These are phyloP conservation scores for Fusarium neocosmosporiellum DNA, from an alignment of 2,329 filamentous ascomycete species.

Conservation along the genomic window DNA sequence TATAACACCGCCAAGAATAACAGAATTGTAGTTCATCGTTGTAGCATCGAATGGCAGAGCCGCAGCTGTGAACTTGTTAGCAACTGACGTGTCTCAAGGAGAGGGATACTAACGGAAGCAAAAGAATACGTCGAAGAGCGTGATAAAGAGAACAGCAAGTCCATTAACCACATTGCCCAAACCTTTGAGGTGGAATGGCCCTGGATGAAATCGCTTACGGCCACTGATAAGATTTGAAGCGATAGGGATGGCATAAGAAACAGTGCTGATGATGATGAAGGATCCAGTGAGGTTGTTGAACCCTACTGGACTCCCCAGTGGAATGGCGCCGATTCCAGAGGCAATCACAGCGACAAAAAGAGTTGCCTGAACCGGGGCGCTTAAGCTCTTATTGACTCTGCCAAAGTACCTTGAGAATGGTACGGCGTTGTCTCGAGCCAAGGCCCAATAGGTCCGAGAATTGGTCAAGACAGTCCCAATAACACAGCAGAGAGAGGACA, in stretches of 20 bases:
- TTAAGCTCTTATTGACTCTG: slow-evolving; percentile 26
- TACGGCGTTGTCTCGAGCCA: slow-evolving; percentile 42
- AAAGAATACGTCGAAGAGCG: slow-evolving; percentile 40
- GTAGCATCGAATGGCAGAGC: slow-evolving; percentile 35
- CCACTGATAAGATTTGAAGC: slow-evolving; percentile 30
- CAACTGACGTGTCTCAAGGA: not conserved
- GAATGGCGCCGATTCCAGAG: slow-evolving; percentile 40
- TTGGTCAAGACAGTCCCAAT: slow-evolving; percentile 40
- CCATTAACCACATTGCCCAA: slow-evolving; percentile 27
- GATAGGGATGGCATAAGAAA: slow-evolving; percentile 41
- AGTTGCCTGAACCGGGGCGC: slow-evolving; percentile 38
- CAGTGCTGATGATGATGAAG: slow-evolving; percentile 42
- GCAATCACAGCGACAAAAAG: slow-evolving; percentile 40
- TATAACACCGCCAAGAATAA: slow-evolving; percentile 32
- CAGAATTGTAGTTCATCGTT: slow-evolving; percentile 43
- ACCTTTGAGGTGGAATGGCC: slow-evolving; percentile 29
- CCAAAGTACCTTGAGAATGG: slow-evolving; percentile 33
- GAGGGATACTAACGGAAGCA: slow-evolving; percentile 40
- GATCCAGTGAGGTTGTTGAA: slow-evolving; percentile 43
- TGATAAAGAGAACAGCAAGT: slow-evolving; percentile 30
- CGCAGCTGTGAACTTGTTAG: slow-evolving; percentile 27
- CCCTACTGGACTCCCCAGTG: slow-evolving; percentile 37
- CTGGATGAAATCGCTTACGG: slow-evolving; percentile 25
- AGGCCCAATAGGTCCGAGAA: slow-evolving; percentile 39
- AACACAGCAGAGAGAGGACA: slow-evolving; percentile 38